Conservation (phyloP, 169 alveolate genomes). For the Plasmodium falciparum region DNA sequence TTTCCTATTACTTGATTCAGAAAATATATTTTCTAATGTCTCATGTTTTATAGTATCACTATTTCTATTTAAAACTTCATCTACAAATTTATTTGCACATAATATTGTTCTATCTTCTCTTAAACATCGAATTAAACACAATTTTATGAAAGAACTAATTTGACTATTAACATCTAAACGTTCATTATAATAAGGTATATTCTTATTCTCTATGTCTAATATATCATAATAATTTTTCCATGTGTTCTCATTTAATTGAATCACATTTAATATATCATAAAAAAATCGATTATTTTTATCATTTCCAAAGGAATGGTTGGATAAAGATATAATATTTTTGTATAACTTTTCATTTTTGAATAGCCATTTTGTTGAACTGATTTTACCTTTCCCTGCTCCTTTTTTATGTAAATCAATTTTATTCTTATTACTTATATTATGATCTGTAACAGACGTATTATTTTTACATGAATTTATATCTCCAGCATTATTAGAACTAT, state of each 20-base stretch:
- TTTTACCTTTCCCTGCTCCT: slow-evolving; percentile 90
- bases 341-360: slow-evolving; percentile 91
- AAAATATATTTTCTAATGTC: slow-evolving; percentile 91
- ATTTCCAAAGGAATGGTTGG: slow-evolving; percentile 93
- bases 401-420: slow-evolving; percentile 87
- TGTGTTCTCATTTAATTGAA: slow-evolving; percentile 88
- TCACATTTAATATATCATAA: slow-evolving; percentile 93
- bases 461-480: too few relatives aligned
- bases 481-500: not conserved
- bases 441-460: not conserved
- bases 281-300: slow-evolving; percentile 93
- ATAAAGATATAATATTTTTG: slow-evolving; percentile 93
- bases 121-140: slow-evolving; percentile 92
- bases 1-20: slow-evolving; percentile 88
- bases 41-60: slow-evolving; percentile 94
- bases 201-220: slow-evolving; percentile 93
- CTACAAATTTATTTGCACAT: slow-evolving; percentile 92
- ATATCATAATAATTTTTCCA: slow-evolving; percentile 93
- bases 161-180: slow-evolving; percentile 90
- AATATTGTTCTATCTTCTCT: slow-evolving; percentile 95
- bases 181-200: slow-evolving; percentile 95
- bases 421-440: slow-evolving; percentile 24
- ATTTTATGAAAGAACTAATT: slow-evolving; percentile 92
- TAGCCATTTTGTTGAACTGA: slow-evolving; percentile 90
- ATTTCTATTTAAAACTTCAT: slow-evolving; percentile 89